These are phyloP conservation scores for Neoboletus brunneissimus DNA, from an alignment of 768 basidiomycete species.

Conservation along the genomic window DNA sequence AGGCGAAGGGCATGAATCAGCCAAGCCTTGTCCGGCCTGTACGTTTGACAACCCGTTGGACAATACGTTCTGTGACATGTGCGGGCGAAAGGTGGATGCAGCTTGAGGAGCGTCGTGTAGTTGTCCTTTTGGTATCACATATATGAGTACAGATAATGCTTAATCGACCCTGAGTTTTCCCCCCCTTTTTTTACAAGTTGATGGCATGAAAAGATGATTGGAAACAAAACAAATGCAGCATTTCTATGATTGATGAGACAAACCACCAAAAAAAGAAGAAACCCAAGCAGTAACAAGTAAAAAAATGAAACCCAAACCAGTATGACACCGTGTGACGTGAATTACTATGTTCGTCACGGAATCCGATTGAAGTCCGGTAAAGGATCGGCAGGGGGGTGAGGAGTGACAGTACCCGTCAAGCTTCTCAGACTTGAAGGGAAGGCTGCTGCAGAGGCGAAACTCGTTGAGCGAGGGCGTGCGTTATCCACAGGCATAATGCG, in stretches of 20 bases:
- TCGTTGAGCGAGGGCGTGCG: slow-evolving; percentile 36
- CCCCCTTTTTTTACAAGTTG: slow-evolving; percentile 22
- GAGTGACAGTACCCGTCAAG: slow-evolving; percentile 18
- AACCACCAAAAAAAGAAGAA: slow-evolving; percentile 21
- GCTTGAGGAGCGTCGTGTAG: slow-evolving; percentile 9
- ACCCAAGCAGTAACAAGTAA: slow-evolving; percentile 23
- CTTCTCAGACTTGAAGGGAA: slow-evolving; percentile 24
- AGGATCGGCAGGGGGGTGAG: slow-evolving; percentile 26
- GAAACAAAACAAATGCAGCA: slow-evolving; percentile 14
- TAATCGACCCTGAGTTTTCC: slow-evolving; percentile 24
- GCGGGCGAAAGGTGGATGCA: slow-evolving; percentile 35
- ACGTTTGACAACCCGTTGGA: slow-evolving; percentile 54
- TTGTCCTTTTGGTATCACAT: slow-evolving; percentile 30
- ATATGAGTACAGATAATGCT: slow-evolving; percentile 37
- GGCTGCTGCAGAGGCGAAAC: slow-evolving; percentile 25
- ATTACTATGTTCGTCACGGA: slow-evolving; percentile 13
- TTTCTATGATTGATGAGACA: slow-evolving; percentile 33
- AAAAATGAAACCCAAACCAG: slow-evolving; percentile 27
- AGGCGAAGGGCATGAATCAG: slow-evolving; percentile 25
- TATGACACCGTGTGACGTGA: slow-evolving; percentile 21
- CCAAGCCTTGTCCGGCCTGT: slow-evolving; percentile 53
- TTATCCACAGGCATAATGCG: slow-evolving; percentile 28
- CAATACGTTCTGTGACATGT: slow-evolving; percentile 44
- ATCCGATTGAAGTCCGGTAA: slow-evolving; percentile 27
- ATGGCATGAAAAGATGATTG: slow-evolving; percentile 11